Evolutionary conservation across 2,329 filamentous ascomycete genomes (phyloP), one percentile per base, ranked within the genome.

Genomic region (Phialophora verrucosa): DNA sequence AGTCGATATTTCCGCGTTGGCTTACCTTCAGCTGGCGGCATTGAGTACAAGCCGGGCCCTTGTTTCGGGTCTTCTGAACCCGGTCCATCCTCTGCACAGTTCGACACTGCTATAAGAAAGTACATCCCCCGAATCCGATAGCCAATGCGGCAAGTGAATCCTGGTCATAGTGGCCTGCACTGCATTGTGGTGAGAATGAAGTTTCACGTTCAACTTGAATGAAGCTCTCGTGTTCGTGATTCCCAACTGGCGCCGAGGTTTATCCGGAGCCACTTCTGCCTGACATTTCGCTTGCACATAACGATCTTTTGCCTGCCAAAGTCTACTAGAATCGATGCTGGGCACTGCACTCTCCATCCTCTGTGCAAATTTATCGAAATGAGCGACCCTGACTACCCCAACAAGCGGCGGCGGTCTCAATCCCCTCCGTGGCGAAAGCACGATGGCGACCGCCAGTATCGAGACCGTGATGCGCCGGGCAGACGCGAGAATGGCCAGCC

Each of bases 371-470:
- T 23, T 58, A 8, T 29, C 73, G 74, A 56, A 63, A 77, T 62
- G 75, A 75, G 53, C 67, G 74, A 44, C 32, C 38, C 56, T n/a
- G 57, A 20, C 4, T 35, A 56, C 20, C 25, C 29, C 7, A 14
- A 44, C 51, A 80, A 81, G 71, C 73, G 80, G 69, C 76, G 75
- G 67, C 74, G 80, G 57, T 82, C 80, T 56, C 77, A 77, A 25
- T 82, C 80, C 10, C 79, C 79, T 49, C 75, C 75, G 20, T 78
- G 78, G 75, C 75, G 76, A 65, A 77, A 76, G 64, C 74, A 62
- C 23, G 42, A 62, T 27, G 55, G 27, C 20, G 38, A 64, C 31
- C 47, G 59, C 60, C 55, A 51, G 38, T 65, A 68, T 53, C 67
- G 69, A 32, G 65, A 66, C 25, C 67, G 68, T 31, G 56, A 59